Evolutionary conservation across 2,329 filamentous ascomycete species (phyloP), one percentile per base, ranked within the genome.

Genomic region (Stachybotrys chartarum): DNA sequence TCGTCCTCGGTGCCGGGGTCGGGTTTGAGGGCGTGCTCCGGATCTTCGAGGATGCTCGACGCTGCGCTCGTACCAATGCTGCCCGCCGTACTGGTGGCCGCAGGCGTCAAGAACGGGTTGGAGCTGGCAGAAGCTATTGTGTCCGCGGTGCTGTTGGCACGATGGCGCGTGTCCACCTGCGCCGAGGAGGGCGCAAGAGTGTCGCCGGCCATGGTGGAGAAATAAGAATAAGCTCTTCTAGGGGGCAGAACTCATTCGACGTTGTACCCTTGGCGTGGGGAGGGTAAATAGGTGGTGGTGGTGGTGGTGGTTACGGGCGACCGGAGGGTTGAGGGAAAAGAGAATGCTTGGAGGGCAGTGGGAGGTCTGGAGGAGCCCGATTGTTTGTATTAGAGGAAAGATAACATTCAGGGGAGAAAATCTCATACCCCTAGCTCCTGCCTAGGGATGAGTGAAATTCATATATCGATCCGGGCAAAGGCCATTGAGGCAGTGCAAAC

Each of bases 1-100:
- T 89, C 85, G 17, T 75, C 79, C 69, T 91, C 87, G 1, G 83
- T 86, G 7, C 86, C 86, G 1, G 84, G 86, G 65, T 92, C 88
- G 0, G 88, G 85, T 18, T 75, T 78, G 11, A 90, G 72, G 0
- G 86, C 84, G 56, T 86, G 82, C 57, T 83, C 74, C 7, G 58
- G 53, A 32, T 66, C 65, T 16, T 64, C 58, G 31, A 52, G 50
- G 17, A 60, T 50, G 31, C 59, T 60, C 11, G 60, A 55, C 3
- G 59, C 57, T 10, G 55, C 54, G 18, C 58, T 62, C 6, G 55
- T 54, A 8, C 55, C 55, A n/a, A 59, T 51, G 32, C 59, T 60
- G 17, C 59, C 53, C 4, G 59, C 57, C 7, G 55, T 55, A 18
- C 58, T 62, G 8, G 55, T 54, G 12, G 57, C 55, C 6, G 59